A percentile compares a stretch with the other conserved stretches of the same genome.
Evolutionary conservation across 164 flowering plant genomes (phyloP).

Genomic region (Cinnamomum micranthum): DNA sequence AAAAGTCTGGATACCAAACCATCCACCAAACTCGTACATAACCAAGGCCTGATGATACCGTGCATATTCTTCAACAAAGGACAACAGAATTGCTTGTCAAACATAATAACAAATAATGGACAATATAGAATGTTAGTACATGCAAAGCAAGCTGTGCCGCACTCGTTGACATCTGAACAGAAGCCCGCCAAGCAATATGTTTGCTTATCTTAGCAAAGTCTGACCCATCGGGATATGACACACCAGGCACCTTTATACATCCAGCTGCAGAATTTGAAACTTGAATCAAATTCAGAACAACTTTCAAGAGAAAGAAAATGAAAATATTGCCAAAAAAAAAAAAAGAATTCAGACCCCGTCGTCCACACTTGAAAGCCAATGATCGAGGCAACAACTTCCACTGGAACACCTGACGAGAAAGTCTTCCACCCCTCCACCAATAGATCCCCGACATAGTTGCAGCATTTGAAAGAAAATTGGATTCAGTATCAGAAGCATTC

Average conservation of each 20-base stretch:
- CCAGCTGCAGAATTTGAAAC: constrained; percentile 69
- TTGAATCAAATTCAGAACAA: constrained; percentile 29
- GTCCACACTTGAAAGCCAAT: constrained; percentile 65
- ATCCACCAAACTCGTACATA: neutral
- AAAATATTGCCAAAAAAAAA: constrained; percentile 5
- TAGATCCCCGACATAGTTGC: constrained; percentile 41
- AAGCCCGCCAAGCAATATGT: constrained; percentile 75
- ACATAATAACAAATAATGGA: neutral
- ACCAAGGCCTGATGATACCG: neutral
- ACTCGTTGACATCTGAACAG: constrained; percentile 63
- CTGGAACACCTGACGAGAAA: constrained; percentile 69
- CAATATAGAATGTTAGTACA: constrained; percentile 31
- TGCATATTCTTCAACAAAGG: neutral
- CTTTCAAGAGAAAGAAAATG: constrained; percentile 16
- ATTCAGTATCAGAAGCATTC: constrained; percentile 29
- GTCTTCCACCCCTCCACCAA: constrained; percentile 96
- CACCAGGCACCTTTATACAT: constrained; percentile 61
- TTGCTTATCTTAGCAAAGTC: constrained; percentile 71
- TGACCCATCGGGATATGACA: constrained; percentile 71
- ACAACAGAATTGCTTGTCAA: neutral
- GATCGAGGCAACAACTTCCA: constrained; percentile 82
- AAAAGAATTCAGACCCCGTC: constrained; percentile 58
- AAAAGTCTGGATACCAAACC: neutral
- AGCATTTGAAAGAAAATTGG: constrained; percentile 32
- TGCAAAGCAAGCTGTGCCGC: constrained; percentile 76